Percentiles rank a stretch among this genome's conserved stretches.
phyloP scores from a whole-genome alignment of 768 basidiomycete genomes.

The Kwoniella europaea region DNA sequence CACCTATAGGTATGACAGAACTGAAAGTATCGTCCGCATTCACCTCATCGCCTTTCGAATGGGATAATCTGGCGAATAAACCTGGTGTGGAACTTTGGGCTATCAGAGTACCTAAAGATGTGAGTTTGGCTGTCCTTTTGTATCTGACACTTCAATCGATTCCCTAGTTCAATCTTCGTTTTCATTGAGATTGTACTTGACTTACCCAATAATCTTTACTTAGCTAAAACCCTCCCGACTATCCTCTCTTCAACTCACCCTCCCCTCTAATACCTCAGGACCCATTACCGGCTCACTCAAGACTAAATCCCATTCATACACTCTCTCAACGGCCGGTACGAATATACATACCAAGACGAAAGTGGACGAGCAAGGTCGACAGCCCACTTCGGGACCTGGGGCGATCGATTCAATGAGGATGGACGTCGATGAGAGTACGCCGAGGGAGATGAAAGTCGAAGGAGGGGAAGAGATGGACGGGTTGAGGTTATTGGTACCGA shows the following conservation, averaged over 20 bases:
- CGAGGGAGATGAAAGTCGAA: conserved; percentile 37
- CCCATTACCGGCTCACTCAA: conserved; percentile 33
- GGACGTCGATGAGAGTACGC: conserved; percentile 31
- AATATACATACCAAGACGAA: conserved; percentile 8
- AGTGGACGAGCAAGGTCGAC: conserved; percentile 38
- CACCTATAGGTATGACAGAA: conserved; percentile 42
- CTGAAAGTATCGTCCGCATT: conserved; percentile 30
- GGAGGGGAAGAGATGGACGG: conserved; percentile 57
- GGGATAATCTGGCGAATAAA: conserved; percentile 41
- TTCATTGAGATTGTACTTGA: not conserved
- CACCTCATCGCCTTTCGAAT: conserved; percentile 48
- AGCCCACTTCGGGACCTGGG: conserved; percentile 41
- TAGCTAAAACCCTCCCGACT: conserved; percentile 54
- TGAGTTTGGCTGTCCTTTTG: conserved; percentile 18
- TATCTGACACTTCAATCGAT: not conserved
- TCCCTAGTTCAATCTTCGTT: not conserved
- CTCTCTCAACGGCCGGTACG: conserved; percentile 30
- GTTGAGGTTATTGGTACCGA: conserved; percentile 50
- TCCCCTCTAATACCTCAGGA: not conserved
- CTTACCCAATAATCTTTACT: not conserved
- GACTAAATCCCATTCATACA: conserved; percentile 36
- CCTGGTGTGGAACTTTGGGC: conserved; percentile 53
- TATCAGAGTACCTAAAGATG: conserved; percentile 50
- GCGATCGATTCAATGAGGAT: conserved; percentile 45
- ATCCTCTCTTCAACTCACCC: conserved; percentile 27